phyloP scores from a whole-genome alignment of 257 asterid genomes.

The Nicotiana tabacum region DNA sequence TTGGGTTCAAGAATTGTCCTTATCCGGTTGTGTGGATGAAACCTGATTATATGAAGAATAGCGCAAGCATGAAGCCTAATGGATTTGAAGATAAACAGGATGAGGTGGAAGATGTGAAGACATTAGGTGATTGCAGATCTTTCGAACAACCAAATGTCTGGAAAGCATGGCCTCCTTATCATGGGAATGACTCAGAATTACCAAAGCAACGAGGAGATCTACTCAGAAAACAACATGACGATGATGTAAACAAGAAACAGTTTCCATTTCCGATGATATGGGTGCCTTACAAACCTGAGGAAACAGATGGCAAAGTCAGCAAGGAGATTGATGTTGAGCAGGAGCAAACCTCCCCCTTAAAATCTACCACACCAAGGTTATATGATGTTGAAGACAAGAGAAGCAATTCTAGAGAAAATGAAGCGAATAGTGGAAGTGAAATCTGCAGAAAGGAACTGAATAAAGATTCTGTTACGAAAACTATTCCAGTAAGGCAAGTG shows the following conservation, averaged over 20 bases:
- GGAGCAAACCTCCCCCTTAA: neutral
- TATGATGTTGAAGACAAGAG: slow-evolving; percentile 7
- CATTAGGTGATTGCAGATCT: neutral
- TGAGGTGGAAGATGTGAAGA: slow-evolving; percentile 20
- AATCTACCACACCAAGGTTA: slow-evolving; percentile 1
- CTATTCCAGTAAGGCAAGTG: slow-evolving; percentile 46
- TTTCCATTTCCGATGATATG: slow-evolving; percentile 50
- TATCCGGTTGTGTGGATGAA: slow-evolving; percentile 44
- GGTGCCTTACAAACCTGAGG: slow-evolving; percentile 51
- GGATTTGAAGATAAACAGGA: neutral
- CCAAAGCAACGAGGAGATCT: slow-evolving; percentile 22
- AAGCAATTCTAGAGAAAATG: neutral
- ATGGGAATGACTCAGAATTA: slow-evolving; percentile 19
- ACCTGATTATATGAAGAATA: slow-evolving; percentile 14
- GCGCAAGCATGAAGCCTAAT: slow-evolving; percentile 11
- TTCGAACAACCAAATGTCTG: slow-evolving; percentile 15
- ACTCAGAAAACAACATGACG: neutral
- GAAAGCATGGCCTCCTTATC: slow-evolving; percentile 41
- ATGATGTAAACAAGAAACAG: slow-evolving; percentile 16
- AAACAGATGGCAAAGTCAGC: slow-evolving; percentile 7
- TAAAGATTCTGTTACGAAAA: slow-evolving; percentile 6
- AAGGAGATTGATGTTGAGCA: slow-evolving; percentile 2
- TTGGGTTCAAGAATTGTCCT: slow-evolving; percentile 23
- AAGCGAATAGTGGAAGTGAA: neutral
- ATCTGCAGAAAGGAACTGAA: slow-evolving; percentile 15